Percentiles rank a stretch among this genome's conserved stretches.
These are phyloP conservation scores for Rosa persica DNA, from an alignment of 306 rosid species.

Conservation along the genomic window DNA sequence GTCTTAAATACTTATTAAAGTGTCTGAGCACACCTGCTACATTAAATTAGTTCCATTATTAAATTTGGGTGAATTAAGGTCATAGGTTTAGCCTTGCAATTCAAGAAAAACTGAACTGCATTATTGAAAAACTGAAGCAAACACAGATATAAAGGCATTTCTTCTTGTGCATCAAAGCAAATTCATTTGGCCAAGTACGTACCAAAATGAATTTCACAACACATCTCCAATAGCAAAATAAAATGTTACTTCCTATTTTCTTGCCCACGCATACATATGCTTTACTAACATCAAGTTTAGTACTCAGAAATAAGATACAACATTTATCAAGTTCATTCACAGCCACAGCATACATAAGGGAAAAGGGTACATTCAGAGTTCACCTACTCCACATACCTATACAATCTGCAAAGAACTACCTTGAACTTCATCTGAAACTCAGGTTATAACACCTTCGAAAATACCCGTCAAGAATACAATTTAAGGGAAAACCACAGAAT, in stretches of 20 bases:
- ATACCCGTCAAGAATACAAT: slow-evolving; percentile 16
- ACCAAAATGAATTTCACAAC: neutral
- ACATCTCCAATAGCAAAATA: neutral
- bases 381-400: slow-evolving; percentile 18
- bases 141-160: neutral
- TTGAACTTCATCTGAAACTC: slow-evolving; percentile 2
- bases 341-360: slow-evolving; percentile 11
- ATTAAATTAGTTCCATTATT: neutral
- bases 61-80: neutral
- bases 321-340: slow-evolving; percentile 6
- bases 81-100: neutral
- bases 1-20: neutral
- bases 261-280: neutral
- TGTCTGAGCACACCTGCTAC: neutral
- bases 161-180: neutral
- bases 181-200: neutral
- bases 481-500: neutral
- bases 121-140: neutral
- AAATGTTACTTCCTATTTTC: neutral
- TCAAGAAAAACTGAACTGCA: neutral
- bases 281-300: neutral
- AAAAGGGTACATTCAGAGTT: neutral
- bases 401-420: slow-evolving; percentile 23
- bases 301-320: slow-evolving; percentile 4
- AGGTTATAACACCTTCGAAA: slow-evolving; percentile 10